Evolutionary conservation across 192 early-diverging fungal species (phyloP).

Genomic region (Backusella macrospora): DNA sequence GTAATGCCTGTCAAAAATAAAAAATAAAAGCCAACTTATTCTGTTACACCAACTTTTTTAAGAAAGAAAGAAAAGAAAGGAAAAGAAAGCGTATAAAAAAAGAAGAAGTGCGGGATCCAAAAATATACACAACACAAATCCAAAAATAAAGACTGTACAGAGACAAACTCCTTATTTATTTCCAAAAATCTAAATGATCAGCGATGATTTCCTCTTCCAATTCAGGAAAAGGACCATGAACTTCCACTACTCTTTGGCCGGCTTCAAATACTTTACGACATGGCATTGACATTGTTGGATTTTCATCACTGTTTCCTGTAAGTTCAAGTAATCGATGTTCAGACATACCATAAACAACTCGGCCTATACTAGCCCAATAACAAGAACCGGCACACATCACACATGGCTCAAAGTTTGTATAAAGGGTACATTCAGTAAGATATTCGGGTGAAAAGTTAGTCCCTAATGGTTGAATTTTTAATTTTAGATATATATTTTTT

Average conservation of each 20-base stretch:
- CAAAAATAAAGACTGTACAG: background rate
- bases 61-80: background rate
- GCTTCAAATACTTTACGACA: constrained; percentile 34
- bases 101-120: background rate
- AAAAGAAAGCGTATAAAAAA: background rate
- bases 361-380: constrained; percentile 35
- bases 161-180: background rate
- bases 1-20: background rate
- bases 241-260: constrained; percentile 28
- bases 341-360: constrained; percentile 25
- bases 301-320: constrained; percentile 24
- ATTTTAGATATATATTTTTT: too few relatives aligned
- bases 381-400: constrained; percentile 30
- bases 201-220: constrained; percentile 29
- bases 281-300: constrained; percentile 32
- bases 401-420: constrained; percentile 34
- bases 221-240: constrained; percentile 32
- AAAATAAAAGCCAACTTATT: background rate
- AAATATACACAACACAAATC: background rate
- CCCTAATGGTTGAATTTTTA: constrained; percentile 15
- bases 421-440: constrained; percentile 26
- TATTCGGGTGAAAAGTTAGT: constrained; percentile 27
- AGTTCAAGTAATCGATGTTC: constrained; percentile 23
- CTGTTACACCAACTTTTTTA: background rate
- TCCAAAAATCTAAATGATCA: constrained; percentile 37